Percentiles rank a stretch among this genome's conserved stretches.
Evolutionary conservation across 176 grass and related monocot genomes (phyloP).

Genomic region (Musa schizocarpa): DNA sequence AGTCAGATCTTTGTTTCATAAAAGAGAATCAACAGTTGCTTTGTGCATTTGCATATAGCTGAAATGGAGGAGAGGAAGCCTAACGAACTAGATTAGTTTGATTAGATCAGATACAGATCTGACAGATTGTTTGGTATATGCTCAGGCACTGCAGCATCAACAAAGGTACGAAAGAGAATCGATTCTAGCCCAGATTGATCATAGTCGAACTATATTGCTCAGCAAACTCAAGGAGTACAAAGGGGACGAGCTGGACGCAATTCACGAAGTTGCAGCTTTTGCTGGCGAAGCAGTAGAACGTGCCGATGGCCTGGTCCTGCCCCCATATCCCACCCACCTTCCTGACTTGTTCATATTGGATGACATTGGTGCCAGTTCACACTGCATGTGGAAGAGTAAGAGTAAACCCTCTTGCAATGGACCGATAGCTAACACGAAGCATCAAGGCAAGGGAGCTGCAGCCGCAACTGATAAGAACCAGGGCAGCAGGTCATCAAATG

Average conservation of each 20-base stretch:
- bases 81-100: no score
- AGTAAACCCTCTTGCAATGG: slow-evolving; percentile 13
- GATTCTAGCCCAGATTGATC: slow-evolving; percentile 58
- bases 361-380: slow-evolving; percentile 34
- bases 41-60: no score
- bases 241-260: slow-evolving; percentile 61
- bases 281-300: slow-evolving; percentile 67
- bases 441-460: not conserved
- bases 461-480: slow-evolving; percentile 19
- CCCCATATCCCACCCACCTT: slow-evolving; percentile 52
- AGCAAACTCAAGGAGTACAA: slow-evolving; percentile 72
- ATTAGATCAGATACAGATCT: no score
- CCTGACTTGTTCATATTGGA: slow-evolving; percentile 47
- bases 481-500: slow-evolving; percentile 1
- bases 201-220: slow-evolving; percentile 48
- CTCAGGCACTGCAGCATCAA: slow-evolving; percentile 55
- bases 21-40: no score
- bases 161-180: slow-evolving; percentile 73
- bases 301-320: slow-evolving; percentile 55
- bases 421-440: not conserved
- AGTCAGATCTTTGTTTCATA: no score
- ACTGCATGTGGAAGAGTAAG: slow-evolving; percentile 29
- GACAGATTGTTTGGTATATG: no score
- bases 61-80: no score
- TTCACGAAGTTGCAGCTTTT: slow-evolving; percentile 61